Conservation (phyloP, 2,329 filamentous ascomycete species). For the Sporothrix pallida region DNA sequence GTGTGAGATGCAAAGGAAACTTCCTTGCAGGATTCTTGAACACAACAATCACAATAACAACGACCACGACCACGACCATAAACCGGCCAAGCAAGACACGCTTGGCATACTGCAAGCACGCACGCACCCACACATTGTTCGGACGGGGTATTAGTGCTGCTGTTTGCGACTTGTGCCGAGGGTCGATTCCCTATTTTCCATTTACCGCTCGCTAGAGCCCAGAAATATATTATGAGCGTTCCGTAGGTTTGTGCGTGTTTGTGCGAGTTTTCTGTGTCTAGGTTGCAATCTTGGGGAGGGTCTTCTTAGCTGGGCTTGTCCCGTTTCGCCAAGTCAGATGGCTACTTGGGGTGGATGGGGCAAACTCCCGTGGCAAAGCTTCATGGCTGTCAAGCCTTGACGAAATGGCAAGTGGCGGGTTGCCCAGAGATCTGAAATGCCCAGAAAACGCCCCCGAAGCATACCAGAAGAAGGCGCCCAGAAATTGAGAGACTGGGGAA, state of each 20-base stretch:
- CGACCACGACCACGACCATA: too few relatives aligned
- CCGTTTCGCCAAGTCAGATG: not conserved
- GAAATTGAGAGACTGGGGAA: not conserved
- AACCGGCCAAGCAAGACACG: too few relatives aligned
- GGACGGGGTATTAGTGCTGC: not conserved
- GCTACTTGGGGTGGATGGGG: not conserved
- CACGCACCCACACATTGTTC: not conserved
- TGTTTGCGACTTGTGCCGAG: not conserved
- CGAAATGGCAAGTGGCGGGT: not conserved
- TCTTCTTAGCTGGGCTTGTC: not conserved
- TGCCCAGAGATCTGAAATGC: too few relatives aligned
- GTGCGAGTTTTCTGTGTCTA: not conserved
- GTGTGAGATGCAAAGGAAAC: not conserved
- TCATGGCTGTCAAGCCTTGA: not conserved
- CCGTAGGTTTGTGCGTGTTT: not conserved
- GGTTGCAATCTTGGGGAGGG: too few relatives aligned
- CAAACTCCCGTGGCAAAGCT: not conserved
- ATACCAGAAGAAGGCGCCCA: too few relatives aligned
- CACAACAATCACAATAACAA: not conserved
- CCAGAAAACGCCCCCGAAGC: too few relatives aligned
- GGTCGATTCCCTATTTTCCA: conserved; percentile 7
- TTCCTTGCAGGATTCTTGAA: not conserved
- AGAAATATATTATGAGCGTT: not conserved
- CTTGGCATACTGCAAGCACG: not conserved
- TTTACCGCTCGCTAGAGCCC: conserved; percentile 4